phyloP scores from a whole-genome alignment of 176 grass and related monocot genomes.

The Eragrostis curvula region DNA sequence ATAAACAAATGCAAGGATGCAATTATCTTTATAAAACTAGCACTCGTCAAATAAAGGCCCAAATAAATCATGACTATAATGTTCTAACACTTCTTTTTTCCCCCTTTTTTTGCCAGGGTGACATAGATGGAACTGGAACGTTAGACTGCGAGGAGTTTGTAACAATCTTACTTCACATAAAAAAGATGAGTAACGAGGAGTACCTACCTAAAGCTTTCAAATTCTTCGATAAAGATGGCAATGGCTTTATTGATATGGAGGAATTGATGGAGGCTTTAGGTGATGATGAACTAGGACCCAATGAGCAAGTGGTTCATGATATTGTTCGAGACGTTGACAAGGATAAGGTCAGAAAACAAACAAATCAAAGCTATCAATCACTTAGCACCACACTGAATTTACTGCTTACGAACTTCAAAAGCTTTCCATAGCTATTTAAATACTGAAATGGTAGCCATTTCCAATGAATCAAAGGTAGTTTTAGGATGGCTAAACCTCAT shows the following conservation, averaged over 20 bases:
- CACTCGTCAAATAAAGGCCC: neutral
- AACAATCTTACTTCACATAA: conserved; percentile 84
- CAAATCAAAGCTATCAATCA: conserved; percentile 28
- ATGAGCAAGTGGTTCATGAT: conserved; percentile 69
- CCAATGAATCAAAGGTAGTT: neutral
- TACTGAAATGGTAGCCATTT: conserved; percentile 21
- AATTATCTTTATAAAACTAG: neutral
- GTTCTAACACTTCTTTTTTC: conserved; percentile 21
- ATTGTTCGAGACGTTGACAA: conserved; percentile 76
- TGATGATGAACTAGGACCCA: conserved; percentile 64
- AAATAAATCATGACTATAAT: neutral
- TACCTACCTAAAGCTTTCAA: conserved; percentile 79
- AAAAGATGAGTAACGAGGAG: conserved; percentile 81
- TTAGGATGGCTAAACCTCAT: neutral
- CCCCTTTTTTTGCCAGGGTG: conserved; percentile 55
- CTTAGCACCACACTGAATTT: neutral
- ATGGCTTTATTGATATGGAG: conserved; percentile 77
- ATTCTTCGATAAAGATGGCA: conserved; percentile 85
- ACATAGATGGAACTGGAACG: conserved; percentile 69
- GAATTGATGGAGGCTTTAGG: conserved; percentile 79
- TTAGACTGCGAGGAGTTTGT: conserved; percentile 89
- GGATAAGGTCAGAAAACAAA: conserved; percentile 60
- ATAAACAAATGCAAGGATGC: conserved; percentile 7
- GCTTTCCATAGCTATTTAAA: conserved; percentile 1
- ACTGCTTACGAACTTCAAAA: conserved; percentile 5